Evolutionary conservation across 306 rosid genomes (phyloP).

Genomic region (Vachellia collinsii): DNA sequence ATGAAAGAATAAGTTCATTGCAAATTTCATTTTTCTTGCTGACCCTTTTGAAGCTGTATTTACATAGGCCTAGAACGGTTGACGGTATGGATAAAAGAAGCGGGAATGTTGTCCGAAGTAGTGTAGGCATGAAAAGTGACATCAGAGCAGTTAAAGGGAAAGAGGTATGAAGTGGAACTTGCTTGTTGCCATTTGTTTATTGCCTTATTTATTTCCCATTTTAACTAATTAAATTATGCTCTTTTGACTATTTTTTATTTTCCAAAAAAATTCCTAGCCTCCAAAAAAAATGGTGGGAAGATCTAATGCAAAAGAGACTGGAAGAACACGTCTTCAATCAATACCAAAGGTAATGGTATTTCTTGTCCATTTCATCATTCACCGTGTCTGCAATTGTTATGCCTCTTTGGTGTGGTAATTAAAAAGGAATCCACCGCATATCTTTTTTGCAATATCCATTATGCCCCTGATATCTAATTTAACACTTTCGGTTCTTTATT

Average conservation of each 20-base stretch:
- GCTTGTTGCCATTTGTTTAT: conserved; percentile 26
- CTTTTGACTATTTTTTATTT: conserved; percentile 1
- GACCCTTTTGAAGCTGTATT: conserved; percentile 31
- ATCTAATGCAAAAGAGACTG: conserved; percentile 48
- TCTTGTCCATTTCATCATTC: conserved; percentile 33
- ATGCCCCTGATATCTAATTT: not conserved
- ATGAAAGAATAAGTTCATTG: conserved; percentile 19
- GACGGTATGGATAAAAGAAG: conserved; percentile 55
- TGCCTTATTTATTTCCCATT: not conserved
- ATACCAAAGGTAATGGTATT: conserved; percentile 63
- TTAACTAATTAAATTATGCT: conserved; percentile 14
- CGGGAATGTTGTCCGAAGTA: conserved; percentile 44
- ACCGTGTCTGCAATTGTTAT: conserved; percentile 21
- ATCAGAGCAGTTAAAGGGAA: conserved; percentile 54
- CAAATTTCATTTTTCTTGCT: conserved; percentile 19
- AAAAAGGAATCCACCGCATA: too few relatives aligned
- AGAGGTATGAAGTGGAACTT: conserved; percentile 55
- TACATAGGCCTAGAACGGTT: conserved; percentile 60
- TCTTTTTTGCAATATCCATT: not conserved
- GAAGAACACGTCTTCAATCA: conserved; percentile 52
- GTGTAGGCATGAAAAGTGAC: conserved; percentile 53
- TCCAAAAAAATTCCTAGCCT: conserved; percentile 32
- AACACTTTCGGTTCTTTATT: not conserved
- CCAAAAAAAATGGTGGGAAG: conserved; percentile 54
- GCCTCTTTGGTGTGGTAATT: not conserved